phyloP scores from a whole-genome alignment of 2,329 filamentous ascomycete genomes.

The Verticillium albo-atrum region DNA sequence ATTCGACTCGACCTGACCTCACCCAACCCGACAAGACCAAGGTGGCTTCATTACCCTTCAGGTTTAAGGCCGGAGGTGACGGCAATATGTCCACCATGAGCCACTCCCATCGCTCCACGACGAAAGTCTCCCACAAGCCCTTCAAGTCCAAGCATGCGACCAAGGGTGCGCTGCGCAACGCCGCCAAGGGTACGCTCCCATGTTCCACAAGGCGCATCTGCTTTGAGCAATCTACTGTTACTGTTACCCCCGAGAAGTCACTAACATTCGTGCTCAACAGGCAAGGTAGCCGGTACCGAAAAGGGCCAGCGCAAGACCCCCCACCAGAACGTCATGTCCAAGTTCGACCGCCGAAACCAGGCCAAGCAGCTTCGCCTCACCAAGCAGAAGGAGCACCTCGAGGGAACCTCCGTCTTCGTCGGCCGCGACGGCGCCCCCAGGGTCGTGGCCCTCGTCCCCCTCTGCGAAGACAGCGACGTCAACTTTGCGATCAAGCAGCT shows the following conservation, averaged over 20 bases:
- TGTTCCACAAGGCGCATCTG: neutral
- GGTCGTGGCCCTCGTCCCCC: slow-evolving; percentile 81
- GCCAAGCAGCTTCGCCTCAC: slow-evolving; percentile 82
- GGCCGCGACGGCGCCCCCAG: slow-evolving; percentile 83
- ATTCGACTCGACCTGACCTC: neutral
- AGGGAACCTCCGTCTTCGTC: slow-evolving; percentile 76
- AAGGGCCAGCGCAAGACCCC: slow-evolving; percentile 77
- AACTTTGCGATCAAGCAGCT: slow-evolving; percentile 63
- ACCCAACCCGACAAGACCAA: slow-evolving; percentile 24
- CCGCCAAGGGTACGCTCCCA: slow-evolving; percentile 66
- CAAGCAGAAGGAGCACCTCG: slow-evolving; percentile 79
- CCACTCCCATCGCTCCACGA: slow-evolving; percentile 90
- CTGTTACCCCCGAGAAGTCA: neutral
- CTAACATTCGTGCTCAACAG: slow-evolving; percentile 34
- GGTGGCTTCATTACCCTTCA: slow-evolving; percentile 70
- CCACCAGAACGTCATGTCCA: slow-evolving; percentile 96
- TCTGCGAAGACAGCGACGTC: slow-evolving; percentile 70
- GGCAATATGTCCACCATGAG: slow-evolving; percentile 69
- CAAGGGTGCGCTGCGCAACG: slow-evolving; percentile 81
- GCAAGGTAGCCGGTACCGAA: slow-evolving; percentile 69
- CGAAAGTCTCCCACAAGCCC: slow-evolving; percentile 80
- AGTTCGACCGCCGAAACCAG: slow-evolving; percentile 91
- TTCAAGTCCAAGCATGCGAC: slow-evolving; percentile 92
- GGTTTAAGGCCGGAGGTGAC: slow-evolving; percentile 79
- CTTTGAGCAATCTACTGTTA: neutral